Evolutionary conservation across 768 basidiomycete genomes (phyloP).

Genomic region (Rhizopogon roseolus): DNA sequence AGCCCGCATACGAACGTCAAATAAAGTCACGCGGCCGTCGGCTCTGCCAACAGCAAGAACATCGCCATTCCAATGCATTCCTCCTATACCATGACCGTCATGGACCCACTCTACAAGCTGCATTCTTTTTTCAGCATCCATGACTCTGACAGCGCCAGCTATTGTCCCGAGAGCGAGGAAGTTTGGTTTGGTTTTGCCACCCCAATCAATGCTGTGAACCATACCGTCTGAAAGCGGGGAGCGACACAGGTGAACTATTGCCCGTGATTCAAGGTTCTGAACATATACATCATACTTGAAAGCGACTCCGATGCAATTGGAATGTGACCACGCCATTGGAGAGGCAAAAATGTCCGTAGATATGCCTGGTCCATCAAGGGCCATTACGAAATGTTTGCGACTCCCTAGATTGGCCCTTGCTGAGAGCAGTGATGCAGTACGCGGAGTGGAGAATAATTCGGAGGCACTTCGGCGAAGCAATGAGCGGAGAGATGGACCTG

Average conservation of each 20-base stretch:
- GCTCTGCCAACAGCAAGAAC: slow-evolving; percentile 35
- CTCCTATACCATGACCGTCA: slow-evolving; percentile 29
- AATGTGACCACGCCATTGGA: slow-evolving; percentile 57
- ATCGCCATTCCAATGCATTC: slow-evolving; percentile 35
- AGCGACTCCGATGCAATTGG: slow-evolving; percentile 58
- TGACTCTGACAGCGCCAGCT: slow-evolving; percentile 46
- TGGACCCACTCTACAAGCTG: slow-evolving; percentile 30
- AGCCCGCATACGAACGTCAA: slow-evolving; percentile 30
- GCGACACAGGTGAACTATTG: slow-evolving; percentile 47
- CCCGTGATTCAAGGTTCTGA: slow-evolving; percentile 53
- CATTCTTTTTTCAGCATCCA: slow-evolving; percentile 38
- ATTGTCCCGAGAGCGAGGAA: slow-evolving; percentile 50
- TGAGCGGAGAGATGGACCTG: slow-evolving; percentile 37
- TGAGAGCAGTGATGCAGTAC: slow-evolving; percentile 35
- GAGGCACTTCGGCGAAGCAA: slow-evolving; percentile 51
- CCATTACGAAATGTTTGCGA: slow-evolving; percentile 49
- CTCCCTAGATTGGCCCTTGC: slow-evolving; percentile 54
- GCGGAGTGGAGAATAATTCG: slow-evolving; percentile 39
- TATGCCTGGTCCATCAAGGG: slow-evolving; percentile 64
- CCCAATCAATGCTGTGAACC: slow-evolving; percentile 51
- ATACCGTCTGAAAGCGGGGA: slow-evolving; percentile 29
- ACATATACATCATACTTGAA: slow-evolving; percentile 57
- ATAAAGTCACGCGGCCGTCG: slow-evolving; percentile 33
- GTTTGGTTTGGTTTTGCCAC: slow-evolving; percentile 32
- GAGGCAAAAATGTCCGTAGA: slow-evolving; percentile 48